Evolutionary conservation across 768 basidiomycete species (phyloP), one percentile per base, ranked within the genome.

Genomic region (Mrakia frigida): DNA sequence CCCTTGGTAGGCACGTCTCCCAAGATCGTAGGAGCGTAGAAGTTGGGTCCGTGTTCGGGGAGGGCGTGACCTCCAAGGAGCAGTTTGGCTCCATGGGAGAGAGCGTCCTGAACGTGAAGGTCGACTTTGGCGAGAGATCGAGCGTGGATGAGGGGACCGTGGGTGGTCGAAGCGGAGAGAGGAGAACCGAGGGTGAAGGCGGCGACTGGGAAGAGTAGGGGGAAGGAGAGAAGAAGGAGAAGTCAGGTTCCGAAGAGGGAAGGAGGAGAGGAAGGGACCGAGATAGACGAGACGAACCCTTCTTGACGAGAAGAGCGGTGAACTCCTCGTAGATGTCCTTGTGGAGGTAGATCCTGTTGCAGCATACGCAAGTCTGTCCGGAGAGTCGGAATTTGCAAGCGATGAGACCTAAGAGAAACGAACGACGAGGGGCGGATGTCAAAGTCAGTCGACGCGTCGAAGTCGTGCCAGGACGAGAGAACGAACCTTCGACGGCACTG

Each of bases 291-390:
- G 31, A 72, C 70, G n/a, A 37, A 76, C 75, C 86, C 59, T 83
- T 82, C 80, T 93, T 92, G 5, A 92, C 90, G 23, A 99, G 89
- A 67, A 89, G 88, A 28, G 91, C 89, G 0, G 94, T 91, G 82
- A 97, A 99, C 76, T 95, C 92, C 73, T 93, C 94, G 82, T 97
- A 97, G 60, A 97, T 88, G 5, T 88, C 88, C 3, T 92, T 90
- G 72, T 98, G 96, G 39, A 98, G 93, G 80, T 91, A 95, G 78
- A 98, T 92, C 21, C 95, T 86, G 84, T 98, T 97, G 73, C 59
- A 60, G 76, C 83, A 84, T 21, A 84, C 84, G 69, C 84, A 84
- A 0, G 93, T 94, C 82, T 95, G 93, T 0, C 93, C 93, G 31
- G 87, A 88, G 23, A 85, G 84, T 28, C 92, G 88, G 87, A 93